phyloP scores from a whole-genome alignment of 345 rosid species.

The Pugionium dolabratum region DNA sequence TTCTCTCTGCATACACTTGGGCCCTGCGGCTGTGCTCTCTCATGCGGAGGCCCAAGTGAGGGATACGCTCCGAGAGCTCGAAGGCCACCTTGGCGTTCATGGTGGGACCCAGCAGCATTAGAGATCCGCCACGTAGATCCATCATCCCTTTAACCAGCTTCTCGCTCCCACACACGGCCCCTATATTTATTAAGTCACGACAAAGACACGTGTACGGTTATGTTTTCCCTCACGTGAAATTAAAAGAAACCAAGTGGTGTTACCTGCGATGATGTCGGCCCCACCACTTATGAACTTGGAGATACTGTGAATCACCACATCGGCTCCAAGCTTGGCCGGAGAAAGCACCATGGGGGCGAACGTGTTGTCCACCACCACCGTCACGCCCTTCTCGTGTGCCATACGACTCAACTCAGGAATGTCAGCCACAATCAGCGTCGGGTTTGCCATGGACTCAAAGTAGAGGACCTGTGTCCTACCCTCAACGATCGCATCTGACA shows the following conservation, averaged over 20 bases:
- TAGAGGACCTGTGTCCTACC: conserved; percentile 77
- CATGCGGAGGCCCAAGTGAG: conserved; percentile 83
- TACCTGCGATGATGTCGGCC: conserved; percentile 93
- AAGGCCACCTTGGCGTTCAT: conserved; percentile 96
- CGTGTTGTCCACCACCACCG: conserved; percentile 87
- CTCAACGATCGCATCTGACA: conserved; percentile 56
- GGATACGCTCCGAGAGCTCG: conserved; percentile 81
- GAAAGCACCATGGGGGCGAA: conserved; percentile 91
- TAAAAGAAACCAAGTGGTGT: conserved; percentile 27
- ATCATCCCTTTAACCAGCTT: conserved; percentile 85
- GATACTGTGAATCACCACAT: conserved; percentile 88
- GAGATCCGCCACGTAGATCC: conserved; percentile 87
- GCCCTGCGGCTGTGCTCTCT: conserved; percentile 85
- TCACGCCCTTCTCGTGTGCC: conserved; percentile 77
- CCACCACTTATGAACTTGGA: conserved; percentile 97
- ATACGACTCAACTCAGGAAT: conserved; percentile 76
- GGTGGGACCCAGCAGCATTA: conserved; percentile 94
- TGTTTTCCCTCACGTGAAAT: conserved; percentile 25
- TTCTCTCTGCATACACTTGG: conserved; percentile 56
- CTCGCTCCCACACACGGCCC: conserved; percentile 89
- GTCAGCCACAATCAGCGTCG: conserved; percentile 76
- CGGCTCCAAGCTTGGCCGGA: conserved; percentile 91
- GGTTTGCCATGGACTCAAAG: conserved; percentile 87
- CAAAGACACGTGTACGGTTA: conserved; percentile 42
- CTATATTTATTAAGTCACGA: conserved; percentile 38